Conservation (phyloP, 2,329 filamentous ascomycete genomes). For the Cladophialophora carrionii region DNA sequence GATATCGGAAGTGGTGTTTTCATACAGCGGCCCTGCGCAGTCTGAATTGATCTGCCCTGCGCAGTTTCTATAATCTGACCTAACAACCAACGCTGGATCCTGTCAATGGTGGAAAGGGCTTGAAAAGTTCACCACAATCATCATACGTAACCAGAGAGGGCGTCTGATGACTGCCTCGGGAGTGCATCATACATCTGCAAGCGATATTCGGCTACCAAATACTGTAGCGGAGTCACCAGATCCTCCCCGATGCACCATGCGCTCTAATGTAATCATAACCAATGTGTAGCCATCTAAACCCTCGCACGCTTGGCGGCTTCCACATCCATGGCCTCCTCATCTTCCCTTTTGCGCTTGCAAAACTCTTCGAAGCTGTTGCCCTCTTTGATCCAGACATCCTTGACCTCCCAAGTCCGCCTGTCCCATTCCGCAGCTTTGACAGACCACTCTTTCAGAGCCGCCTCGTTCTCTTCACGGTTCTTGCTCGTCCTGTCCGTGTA, state of each 20-base stretch:
- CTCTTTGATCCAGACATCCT: slow-evolving; percentile 46
- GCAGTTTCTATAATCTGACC: no score
- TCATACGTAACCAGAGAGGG: not conserved
- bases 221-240: not conserved
- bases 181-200: not conserved
- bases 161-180: not conserved
- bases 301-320: slow-evolving; percentile 33
- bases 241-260: not conserved
- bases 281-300: slow-evolving; percentile 17
- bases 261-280: not conserved
- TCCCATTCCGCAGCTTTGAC: slow-evolving; percentile 60
- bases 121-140: not conserved
- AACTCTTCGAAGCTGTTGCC: slow-evolving; percentile 40
- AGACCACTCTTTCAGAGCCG: slow-evolving; percentile 72
- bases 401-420: slow-evolving; percentile 44
- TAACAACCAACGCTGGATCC: no score
- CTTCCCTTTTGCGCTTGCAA: slow-evolving; percentile 36
- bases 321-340: slow-evolving; percentile 35
- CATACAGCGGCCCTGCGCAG: not conserved
- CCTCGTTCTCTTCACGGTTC: slow-evolving; percentile 70
- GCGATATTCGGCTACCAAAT: not conserved
- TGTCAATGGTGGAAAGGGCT: not conserved
- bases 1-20: slow-evolving; percentile 13
- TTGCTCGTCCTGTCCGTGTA: slow-evolving; percentile 74
- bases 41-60: not conserved